These are phyloP conservation scores for Ceratobasidium papillatum DNA, from an alignment of 1,284 basidiomycete genomes.

Conservation along the genomic window DNA sequence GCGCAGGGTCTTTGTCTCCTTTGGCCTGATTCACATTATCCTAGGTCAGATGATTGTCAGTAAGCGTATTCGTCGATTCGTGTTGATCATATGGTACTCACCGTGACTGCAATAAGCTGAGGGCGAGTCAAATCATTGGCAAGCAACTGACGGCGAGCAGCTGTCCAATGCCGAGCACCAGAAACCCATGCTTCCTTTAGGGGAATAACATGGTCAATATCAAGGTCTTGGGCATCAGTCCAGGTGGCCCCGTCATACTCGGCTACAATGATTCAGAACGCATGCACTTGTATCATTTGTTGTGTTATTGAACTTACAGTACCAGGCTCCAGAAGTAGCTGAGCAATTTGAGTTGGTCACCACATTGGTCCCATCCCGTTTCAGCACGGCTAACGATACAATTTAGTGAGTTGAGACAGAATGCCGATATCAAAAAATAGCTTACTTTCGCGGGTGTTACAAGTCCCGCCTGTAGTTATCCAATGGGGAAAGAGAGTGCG, in stretches of 20 bases:
- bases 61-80: neutral
- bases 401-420: neutral
- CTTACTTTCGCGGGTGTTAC: slow-evolving; percentile 64
- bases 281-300: no score
- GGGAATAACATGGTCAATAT: slow-evolving; percentile 56
- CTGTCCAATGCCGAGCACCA: slow-evolving; percentile 61
- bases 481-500: slow-evolving; percentile 60
- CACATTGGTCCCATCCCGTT: slow-evolving; percentile 58
- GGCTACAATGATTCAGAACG: no score
- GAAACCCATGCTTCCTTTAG: slow-evolving; percentile 60
- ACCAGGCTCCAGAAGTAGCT: slow-evolving; percentile 7
- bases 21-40: slow-evolving; percentile 55
- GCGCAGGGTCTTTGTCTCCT: slow-evolving; percentile 57
- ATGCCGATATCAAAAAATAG: neutral
- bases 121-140: slow-evolving; percentile 64
- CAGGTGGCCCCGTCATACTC: slow-evolving; percentile 57
- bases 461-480: slow-evolving; percentile 61
- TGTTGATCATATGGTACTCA: no score
- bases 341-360: slow-evolving; percentile 10
- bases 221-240: slow-evolving; percentile 64
- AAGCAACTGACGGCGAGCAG: slow-evolving; percentile 58
- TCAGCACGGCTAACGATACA: neutral
- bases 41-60: neutral
- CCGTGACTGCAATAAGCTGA: slow-evolving; percentile 62
- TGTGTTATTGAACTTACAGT: no score